Conservation (phyloP, 164 flowering plant species). For the Annona squamosa region DNA sequence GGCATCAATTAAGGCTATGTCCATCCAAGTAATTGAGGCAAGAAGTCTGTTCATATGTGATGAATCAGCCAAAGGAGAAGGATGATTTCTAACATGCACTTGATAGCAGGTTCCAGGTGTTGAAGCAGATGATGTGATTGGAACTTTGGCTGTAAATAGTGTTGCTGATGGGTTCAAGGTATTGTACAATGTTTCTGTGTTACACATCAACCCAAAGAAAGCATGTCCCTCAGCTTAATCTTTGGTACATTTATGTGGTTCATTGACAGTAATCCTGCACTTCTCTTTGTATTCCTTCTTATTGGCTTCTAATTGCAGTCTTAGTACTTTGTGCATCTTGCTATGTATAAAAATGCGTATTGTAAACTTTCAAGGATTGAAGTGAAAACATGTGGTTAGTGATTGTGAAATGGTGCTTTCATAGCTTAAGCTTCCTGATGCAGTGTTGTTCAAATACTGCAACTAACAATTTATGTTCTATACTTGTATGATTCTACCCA, state of each 20-base stretch:
- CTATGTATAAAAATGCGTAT: not conserved
- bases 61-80: not conserved
- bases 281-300: not conserved
- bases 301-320: not conserved
- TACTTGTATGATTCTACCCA: too few relatives aligned
- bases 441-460: too few relatives aligned
- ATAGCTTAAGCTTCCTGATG: too few relatives aligned
- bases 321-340: not conserved
- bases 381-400: not conserved
- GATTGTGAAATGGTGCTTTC: not conserved
- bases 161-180: slow-evolving; percentile 84
- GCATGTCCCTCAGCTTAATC: not conserved
- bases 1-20: slow-evolving; percentile 91
- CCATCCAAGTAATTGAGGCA: slow-evolving; percentile 93
- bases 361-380: not conserved
- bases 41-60: not conserved
- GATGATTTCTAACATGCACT: slow-evolving; percentile 6
- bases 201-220: not conserved
- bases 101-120: slow-evolving; percentile 85
- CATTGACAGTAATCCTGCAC: not conserved
- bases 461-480: too few relatives aligned
- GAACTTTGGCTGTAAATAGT: slow-evolving; percentile 81
- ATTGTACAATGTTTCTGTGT: slow-evolving; percentile 2
- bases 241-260: not conserved
- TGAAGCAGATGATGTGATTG: slow-evolving; percentile 99